phyloP scores from a whole-genome alignment of 768 basidiomycete species.

The Phanerochaete sordida region DNA sequence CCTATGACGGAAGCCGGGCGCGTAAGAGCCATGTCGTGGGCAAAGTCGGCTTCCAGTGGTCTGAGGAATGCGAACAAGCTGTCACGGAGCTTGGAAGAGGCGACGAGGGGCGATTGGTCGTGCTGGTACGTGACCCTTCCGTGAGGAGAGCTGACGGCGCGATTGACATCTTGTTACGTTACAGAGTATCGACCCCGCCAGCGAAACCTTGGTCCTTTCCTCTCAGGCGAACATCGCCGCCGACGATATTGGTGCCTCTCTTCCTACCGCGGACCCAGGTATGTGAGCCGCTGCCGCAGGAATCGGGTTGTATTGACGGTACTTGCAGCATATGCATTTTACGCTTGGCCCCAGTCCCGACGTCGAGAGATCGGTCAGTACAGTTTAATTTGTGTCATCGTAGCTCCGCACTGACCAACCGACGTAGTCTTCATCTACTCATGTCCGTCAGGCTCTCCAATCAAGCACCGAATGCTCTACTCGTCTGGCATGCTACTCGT shows the following conservation, averaged over 20 bases:
- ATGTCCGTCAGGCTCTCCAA: conserved; percentile 76
- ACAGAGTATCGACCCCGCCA: conserved; percentile 63
- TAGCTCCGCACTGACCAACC: neutral
- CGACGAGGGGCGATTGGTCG: conserved; percentile 50
- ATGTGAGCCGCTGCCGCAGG: conserved; percentile 4
- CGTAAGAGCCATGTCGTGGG: conserved; percentile 55
- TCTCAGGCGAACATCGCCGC: conserved; percentile 37
- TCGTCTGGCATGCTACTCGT: conserved; percentile 63
- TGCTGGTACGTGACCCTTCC: conserved; percentile 49
- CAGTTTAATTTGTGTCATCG: neutral
- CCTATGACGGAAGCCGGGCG: conserved; percentile 56
- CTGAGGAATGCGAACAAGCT: conserved; percentile 58
- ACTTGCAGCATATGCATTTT: conserved; percentile 52
- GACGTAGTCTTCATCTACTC: conserved; percentile 85
- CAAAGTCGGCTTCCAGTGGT: conserved; percentile 67
- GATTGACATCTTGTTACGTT: neutral
- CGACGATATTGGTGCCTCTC: conserved; percentile 39
- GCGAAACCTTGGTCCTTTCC: conserved; percentile 54
- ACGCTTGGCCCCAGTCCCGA: conserved; percentile 58
- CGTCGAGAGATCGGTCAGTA: conserved; percentile 59
- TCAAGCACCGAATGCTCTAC: conserved; percentile 89
- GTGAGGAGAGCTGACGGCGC: neutral
- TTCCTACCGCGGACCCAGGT: conserved; percentile 63
- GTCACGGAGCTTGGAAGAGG: conserved; percentile 52
- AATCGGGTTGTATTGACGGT: neutral